Evolutionary conservation across 139 green algal genomes (phyloP), one percentile per base, ranked within the genome.

Genomic region (Tetraselmis chui): DNA sequence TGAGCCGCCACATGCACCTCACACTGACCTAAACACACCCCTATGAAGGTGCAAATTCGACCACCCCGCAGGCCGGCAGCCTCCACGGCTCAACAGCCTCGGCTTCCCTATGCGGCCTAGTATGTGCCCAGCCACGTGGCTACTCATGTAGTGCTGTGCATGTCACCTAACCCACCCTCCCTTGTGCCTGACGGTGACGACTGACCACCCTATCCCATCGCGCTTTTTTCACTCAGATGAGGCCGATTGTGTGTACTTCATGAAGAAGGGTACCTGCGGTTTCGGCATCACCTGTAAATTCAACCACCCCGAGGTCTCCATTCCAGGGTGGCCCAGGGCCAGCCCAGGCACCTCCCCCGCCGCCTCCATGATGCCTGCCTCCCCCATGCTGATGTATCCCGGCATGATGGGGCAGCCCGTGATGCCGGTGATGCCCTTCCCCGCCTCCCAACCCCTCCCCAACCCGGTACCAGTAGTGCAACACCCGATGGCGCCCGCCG

Each of bases 241-340:
- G 78, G 81, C 79, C 18, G 78, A 84, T 26, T 91, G 88, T 67
- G 28, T 59, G 23, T 91, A 85, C 29, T 90, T 84, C 77, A 75
- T 89, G 28, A 88, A 85, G 29, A 82, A 85, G 32, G 88, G 88
- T 24, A 87, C 83, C 84, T 92, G 88, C 59, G 87, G 86, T 0
- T 92, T 90, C 32, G 85, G 85, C 1, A 79, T 84, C 0, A 90
- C 87, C 0, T 92, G 88, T 83, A 90, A 90, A 58, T 92, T 89
- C 78, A 89, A 92, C 59, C 88, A 92, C 79, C 87, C 88, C 1
- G 86, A 92, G 59, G 79, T 87, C 45, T 67, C 45, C 18, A 18
- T 18, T 5, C 45, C 45, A 5, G 18, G 45, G 11, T 67, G 45
- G 45, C 45, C 45, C 45, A 5, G 45, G 11, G 45, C 45, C 45